Percentiles rank a stretch among this genome's conserved stretches.
Conservation (phyloP, 352 stramenopile genomes). For the Bremia lactucae region DNA sequence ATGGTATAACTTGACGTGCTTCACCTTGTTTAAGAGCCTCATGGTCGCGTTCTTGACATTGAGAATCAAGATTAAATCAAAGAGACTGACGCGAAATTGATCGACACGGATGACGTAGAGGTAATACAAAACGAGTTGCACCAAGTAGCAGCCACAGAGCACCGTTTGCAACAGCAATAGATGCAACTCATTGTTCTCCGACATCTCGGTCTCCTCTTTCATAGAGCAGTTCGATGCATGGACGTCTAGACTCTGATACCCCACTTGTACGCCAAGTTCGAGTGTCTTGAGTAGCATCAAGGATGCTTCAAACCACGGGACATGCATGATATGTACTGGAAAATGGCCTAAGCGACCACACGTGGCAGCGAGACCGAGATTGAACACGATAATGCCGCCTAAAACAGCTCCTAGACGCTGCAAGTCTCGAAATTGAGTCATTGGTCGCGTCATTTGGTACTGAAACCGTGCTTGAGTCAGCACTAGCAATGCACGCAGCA, state of each 20-base stretch:
- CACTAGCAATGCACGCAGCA: conserved; percentile 49
- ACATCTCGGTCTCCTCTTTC: conserved; percentile 24
- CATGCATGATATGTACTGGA: conserved; percentile 42
- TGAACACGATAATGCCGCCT: conserved; percentile 24
- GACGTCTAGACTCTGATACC: conserved; percentile 51
- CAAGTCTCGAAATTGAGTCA: conserved; percentile 46
- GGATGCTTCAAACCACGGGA: conserved; percentile 66
- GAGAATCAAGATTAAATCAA: conserved; percentile 70
- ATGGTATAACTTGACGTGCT: conserved; percentile 58
- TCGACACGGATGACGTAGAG: conserved; percentile 75
- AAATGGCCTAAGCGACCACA: conserved; percentile 36
- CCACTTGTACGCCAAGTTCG: conserved; percentile 57
- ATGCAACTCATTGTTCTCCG: conserved; percentile 56
- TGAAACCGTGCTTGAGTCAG: conserved; percentile 58
- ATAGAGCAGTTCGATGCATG: conserved; percentile 19
- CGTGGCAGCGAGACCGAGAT: conserved; percentile 28
- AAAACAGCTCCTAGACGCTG: conserved; percentile 42
- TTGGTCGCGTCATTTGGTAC: conserved; percentile 48
- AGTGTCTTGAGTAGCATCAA: conserved; percentile 55
- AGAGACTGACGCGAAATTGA: conserved; percentile 66
- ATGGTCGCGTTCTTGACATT: conserved; percentile 77
- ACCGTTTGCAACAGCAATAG: conserved; percentile 54
- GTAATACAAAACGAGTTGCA: conserved; percentile 68
- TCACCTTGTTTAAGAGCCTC: conserved; percentile 50
- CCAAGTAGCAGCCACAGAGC: conserved; percentile 47